Base-by-base conservation (phyloP, 768 basidiomycete species). In the Harrya chromipes region DNA sequence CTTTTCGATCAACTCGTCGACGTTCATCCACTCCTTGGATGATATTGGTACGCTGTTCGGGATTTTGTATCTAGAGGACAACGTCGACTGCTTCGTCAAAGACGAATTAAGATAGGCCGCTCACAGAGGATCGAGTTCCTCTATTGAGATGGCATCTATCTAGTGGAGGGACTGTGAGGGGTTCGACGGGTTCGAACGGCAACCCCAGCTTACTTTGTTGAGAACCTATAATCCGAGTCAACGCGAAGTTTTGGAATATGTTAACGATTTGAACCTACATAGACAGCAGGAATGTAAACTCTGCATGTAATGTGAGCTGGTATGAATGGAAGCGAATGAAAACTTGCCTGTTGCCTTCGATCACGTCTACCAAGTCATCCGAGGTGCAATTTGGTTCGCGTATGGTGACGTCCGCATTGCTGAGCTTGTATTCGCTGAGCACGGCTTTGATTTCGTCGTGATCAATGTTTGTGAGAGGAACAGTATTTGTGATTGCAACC, bases 91-190 rank as follows among this genome's bases (percentile, higher is more conserved):
- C 21, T 27, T 36, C 19, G n/a, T 23, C 34, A 19, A 27, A 16
- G 6, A 1, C 29, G 27, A 26, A 40, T n/a, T 9, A 44, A 74
- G 11, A 12, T 1, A 21, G 26, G 23, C 29, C 16, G 13, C 81
- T 58, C 59, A 93, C 76, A 95, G 70, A 48, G 95, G 79, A 69
- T 97, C 95, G 20, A 98, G 81, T 71, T 98, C 95, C 67, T 98
- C 95, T 69, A 98, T 97, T 46, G 92, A 94, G 62, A 97, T 98
- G 19, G 91, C 97, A 68, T 99, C 97, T 64, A 95, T 94, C 85
- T 92, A 52, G n/a, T 50, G 13, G 27, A 24, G 35, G 3, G 52
- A 47, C 20, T 17, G 27, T 56, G 29, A 56, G 34, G 27, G 26
- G n/a, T 8, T 33, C 40, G 17, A 31, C 17, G 12, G 19, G 47